These are phyloP conservation scores for Raffaelea albimanens DNA, from an alignment of 2,329 filamentous ascomycete genomes.

Conservation along the genomic window DNA sequence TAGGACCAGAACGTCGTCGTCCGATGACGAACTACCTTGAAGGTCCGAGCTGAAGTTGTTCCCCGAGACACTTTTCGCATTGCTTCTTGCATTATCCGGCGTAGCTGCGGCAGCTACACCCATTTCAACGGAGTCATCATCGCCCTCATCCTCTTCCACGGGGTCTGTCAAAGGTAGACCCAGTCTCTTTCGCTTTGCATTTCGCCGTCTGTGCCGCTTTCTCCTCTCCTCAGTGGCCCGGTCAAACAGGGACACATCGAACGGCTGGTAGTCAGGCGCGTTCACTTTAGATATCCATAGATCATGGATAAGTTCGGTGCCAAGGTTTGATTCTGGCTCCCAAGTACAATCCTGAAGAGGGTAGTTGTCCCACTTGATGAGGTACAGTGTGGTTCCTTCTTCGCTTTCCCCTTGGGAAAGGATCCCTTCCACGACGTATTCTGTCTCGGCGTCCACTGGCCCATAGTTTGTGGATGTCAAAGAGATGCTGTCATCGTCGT, in stretches of 20 bases:
- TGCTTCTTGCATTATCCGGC: too few species aligned
- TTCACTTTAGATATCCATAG: slow-evolving; percentile 29
- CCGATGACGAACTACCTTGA: neutral
- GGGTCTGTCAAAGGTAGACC: slow-evolving; percentile 23
- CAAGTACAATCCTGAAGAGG: slow-evolving; percentile 45
- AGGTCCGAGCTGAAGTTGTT: too few species aligned
- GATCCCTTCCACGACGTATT: slow-evolving; percentile 46
- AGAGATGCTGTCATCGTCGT: slow-evolving; percentile 44
- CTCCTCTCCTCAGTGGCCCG: slow-evolving; percentile 19
- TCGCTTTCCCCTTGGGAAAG: slow-evolving; percentile 31
- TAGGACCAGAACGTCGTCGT: slow-evolving; percentile 3
- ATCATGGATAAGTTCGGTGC: too few species aligned
- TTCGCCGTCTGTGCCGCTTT: slow-evolving; percentile 31
- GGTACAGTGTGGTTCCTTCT: slow-evolving; percentile 33
- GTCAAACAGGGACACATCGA: slow-evolving; percentile 28
- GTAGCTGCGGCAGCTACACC: too few species aligned
- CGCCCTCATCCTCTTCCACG: slow-evolving; percentile 3
- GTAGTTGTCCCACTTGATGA: slow-evolving; percentile 58
- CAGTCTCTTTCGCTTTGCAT: slow-evolving; percentile 29
- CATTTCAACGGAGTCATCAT: too few species aligned
- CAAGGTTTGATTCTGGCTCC: slow-evolving; percentile 30
- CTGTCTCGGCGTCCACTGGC: slow-evolving; percentile 27
- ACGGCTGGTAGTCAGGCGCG: slow-evolving; percentile 22
- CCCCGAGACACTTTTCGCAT: too few species aligned
- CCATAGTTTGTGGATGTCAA: slow-evolving; percentile 39